Evolutionary conservation across 164 flowering plant genomes (phyloP).

Genomic region (Annona cherimola): DNA sequence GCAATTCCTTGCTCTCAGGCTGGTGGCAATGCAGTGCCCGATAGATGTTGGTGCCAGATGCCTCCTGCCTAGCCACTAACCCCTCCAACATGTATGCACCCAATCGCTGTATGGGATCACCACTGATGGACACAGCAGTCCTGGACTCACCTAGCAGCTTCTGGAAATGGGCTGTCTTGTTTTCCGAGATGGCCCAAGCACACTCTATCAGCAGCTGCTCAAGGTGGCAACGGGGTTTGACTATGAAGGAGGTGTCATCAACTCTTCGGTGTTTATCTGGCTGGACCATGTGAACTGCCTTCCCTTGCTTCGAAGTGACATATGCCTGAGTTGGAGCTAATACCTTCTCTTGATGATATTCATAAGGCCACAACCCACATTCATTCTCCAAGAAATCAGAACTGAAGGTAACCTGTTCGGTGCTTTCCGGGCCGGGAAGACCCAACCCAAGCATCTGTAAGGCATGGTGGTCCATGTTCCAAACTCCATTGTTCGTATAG

Average conservation of each 20-base stretch:
- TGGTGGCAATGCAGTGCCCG: conserved; percentile 40
- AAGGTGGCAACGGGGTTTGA: conserved; percentile 24
- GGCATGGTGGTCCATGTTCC: conserved; percentile 29
- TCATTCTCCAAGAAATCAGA: conserved; percentile 22
- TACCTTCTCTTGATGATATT: conserved; percentile 10
- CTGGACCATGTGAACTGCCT: conserved; percentile 17
- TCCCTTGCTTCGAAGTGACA: conserved; percentile 19
- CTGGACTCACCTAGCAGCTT: conserved; percentile 12
- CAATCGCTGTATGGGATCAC: conserved; percentile 37
- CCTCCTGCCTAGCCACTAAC: conserved; percentile 32
- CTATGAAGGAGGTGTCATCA: conserved; percentile 24
- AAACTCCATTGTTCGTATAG: conserved; percentile 19
- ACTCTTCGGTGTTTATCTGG: conserved; percentile 38
- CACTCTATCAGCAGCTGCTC: conserved; percentile 22
- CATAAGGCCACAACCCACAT: background rate
- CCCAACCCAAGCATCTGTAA: conserved; percentile 57
- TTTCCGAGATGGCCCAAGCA: conserved; percentile 25
- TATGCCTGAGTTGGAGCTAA: conserved; percentile 28
- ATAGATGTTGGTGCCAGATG: conserved; percentile 34
- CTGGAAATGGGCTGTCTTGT: conserved; percentile 9
- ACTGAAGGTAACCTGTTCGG: conserved; percentile 23
- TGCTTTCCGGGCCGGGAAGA: conserved; percentile 56
- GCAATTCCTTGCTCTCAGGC: conserved; percentile 59
- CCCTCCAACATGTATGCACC: conserved; percentile 46
- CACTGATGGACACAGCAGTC: conserved; percentile 22